Conservation (phyloP, 2,329 filamentous ascomycete species). For the Dothideomycetes sp. region DNA sequence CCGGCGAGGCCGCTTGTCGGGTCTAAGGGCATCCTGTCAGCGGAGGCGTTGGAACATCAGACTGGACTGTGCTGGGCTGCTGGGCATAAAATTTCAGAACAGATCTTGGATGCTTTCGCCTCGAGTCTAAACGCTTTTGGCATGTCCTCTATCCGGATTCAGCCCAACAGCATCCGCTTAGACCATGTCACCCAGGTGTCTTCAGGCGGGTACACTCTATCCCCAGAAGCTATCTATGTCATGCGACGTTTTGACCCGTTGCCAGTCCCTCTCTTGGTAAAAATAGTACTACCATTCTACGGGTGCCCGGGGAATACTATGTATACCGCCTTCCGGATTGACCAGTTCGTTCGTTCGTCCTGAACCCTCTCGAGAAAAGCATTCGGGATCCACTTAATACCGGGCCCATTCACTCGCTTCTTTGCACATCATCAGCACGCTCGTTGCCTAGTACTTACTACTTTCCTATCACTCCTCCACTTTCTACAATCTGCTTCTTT, state of each 20-base stretch:
- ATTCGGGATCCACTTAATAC: constrained; percentile 13
- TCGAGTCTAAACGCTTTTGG: constrained; percentile 9
- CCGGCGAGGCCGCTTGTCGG: constrained; percentile 7
- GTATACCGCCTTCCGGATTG: constrained; percentile 13
- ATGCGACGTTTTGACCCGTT: constrained; percentile 12
- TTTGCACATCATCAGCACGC: constrained; percentile 11
- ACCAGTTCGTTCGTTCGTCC: constrained; percentile 6
- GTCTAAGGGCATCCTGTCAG: constrained; percentile 7
- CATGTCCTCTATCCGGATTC: constrained; percentile 4
- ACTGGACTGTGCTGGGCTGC: constrained; percentile 8
- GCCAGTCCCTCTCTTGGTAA: constrained; percentile 11
- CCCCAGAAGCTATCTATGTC: constrained; percentile 12
- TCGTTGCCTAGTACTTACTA: constrained; percentile 11
- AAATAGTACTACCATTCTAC: constrained; percentile 11
- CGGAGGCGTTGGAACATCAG: neutral
- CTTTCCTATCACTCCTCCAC: constrained; percentile 2
- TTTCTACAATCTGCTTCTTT: constrained; percentile 7
- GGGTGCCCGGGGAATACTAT: constrained; percentile 11
- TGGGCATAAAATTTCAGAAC: neutral
- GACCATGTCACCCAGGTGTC: constrained; percentile 6
- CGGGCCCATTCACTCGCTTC: constrained; percentile 12
- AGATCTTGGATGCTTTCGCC: constrained; percentile 5
- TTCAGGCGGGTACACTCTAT: too few relatives aligned
- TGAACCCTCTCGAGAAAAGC: constrained; percentile 10
- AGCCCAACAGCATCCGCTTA: constrained; percentile 9